These are phyloP conservation scores for Scheffersomyces stipitis DNA, from an alignment of 805 yeast genomes.

Conservation along the genomic window DNA sequence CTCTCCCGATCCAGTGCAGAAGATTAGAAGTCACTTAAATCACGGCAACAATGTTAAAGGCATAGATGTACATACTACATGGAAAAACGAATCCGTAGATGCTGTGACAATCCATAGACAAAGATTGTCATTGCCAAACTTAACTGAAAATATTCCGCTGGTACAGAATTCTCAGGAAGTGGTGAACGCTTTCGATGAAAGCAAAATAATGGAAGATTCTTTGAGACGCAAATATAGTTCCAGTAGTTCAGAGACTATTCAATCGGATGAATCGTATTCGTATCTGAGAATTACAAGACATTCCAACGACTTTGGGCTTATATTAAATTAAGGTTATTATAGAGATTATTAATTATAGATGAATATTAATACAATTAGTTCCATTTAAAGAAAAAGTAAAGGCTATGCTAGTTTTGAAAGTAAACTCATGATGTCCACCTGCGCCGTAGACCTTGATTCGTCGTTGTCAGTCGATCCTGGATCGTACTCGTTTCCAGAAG, in stretches of 20 bases:
- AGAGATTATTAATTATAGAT: too few relatives aligned
- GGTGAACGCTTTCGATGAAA: not conserved
- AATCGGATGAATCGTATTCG: too few relatives aligned
- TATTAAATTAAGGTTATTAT: slow-evolving; percentile 5
- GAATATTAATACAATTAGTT: not conserved
- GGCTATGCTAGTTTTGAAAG: slow-evolving; percentile 28
- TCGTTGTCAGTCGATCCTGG: too few relatives aligned
- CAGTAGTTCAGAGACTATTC: too few relatives aligned
- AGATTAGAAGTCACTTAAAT: too few relatives aligned
- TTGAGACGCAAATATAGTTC: not conserved
- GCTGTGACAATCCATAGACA: slow-evolving; percentile 2
- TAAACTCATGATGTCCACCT: slow-evolving; percentile 28
- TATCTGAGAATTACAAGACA: too few relatives aligned
- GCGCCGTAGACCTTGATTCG: not conserved
- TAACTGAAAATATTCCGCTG: not conserved
- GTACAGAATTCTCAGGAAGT: not conserved
- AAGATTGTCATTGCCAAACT: slow-evolving; percentile 4
- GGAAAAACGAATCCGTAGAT: not conserved
- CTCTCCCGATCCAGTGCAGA: too few relatives aligned
- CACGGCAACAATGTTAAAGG: too few relatives aligned
- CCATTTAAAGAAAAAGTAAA: not conserved
- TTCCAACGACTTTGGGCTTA: slow-evolving; percentile 7
- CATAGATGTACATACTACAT: too few relatives aligned
- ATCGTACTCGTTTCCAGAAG: not conserved
- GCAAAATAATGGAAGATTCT: not conserved